These are phyloP conservation scores for Abelmoschus esculentus DNA, from an alignment of 345 rosid species.

Conservation along the genomic window DNA sequence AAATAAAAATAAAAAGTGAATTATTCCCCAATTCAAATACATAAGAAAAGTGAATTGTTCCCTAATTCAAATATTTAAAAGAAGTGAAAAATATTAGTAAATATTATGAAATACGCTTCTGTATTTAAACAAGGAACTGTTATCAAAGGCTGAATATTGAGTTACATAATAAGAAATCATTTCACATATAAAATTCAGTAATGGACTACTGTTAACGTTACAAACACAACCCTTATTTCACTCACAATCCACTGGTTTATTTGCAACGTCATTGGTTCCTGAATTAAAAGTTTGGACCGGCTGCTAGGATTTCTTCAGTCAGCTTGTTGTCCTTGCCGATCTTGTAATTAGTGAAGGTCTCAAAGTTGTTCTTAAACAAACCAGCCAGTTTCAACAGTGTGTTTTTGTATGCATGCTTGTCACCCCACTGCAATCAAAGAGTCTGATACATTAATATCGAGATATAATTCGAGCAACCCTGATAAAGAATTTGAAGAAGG, in stretches of 20 bases:
- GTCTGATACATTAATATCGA: slow-evolving; percentile 1
- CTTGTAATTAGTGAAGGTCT: slow-evolving; percentile 62
- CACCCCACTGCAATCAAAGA: slow-evolving; percentile 58
- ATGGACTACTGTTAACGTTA: neutral
- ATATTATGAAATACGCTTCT: no score
- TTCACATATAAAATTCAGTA: neutral
- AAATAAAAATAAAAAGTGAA: no score
- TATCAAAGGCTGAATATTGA: neutral
- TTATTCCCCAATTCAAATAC: no score
- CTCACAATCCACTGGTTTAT: neutral
- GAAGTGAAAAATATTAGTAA: no score
- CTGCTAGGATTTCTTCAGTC: slow-evolving; percentile 73
- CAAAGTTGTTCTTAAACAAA: slow-evolving; percentile 77
- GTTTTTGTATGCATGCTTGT: slow-evolving; percentile 67
- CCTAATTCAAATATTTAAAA: no score
- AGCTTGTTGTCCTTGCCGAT: slow-evolving; percentile 73
- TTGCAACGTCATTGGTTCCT: neutral
- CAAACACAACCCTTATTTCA: neutral
- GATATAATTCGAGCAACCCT: neutral
- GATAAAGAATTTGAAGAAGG: neutral
- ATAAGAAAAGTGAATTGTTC: no score
- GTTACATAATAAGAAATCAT: neutral
- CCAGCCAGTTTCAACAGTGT: slow-evolving; percentile 79
- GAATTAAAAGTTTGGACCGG: slow-evolving; percentile 60
- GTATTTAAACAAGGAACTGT: no score